These are phyloP conservation scores for Plasmodium fragile DNA, from an alignment of 169 alveolate genomes.

Conservation along the genomic window DNA sequence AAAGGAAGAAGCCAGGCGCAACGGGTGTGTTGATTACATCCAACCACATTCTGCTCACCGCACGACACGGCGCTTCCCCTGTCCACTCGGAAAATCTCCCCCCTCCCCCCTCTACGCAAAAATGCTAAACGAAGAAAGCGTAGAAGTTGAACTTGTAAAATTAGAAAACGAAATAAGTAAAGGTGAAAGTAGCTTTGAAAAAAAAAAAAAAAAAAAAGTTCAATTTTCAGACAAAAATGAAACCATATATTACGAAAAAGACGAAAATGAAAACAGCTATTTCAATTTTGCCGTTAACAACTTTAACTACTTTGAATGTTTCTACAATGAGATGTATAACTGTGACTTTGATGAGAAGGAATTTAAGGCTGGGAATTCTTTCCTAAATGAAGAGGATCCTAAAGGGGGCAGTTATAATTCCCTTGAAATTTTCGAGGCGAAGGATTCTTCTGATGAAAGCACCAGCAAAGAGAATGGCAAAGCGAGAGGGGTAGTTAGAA, in stretches of 20 bases:
- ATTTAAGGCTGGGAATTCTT: slow-evolving; percentile 7
- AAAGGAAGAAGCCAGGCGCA: background rate
- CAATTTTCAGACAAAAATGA: slow-evolving; percentile 74
- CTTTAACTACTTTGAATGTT: slow-evolving; percentile 70
- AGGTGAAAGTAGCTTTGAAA: background rate
- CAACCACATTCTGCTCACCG: background rate
- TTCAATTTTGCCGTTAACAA: slow-evolving; percentile 59
- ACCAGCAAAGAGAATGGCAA: background rate
- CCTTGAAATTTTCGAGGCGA: background rate
- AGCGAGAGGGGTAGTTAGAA: background rate
- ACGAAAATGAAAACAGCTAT: slow-evolving; percentile 73
- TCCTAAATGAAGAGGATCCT: slow-evolving; percentile 13
- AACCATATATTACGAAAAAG: slow-evolving; percentile 74
- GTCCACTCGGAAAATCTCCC: background rate
- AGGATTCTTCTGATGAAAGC: background rate
- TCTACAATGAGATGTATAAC: slow-evolving; percentile 54
- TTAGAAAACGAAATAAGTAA: slow-evolving; percentile 22
- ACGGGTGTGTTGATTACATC: background rate
- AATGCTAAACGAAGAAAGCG: slow-evolving; percentile 67
- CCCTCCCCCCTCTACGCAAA: too few species aligned
- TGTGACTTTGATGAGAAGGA: slow-evolving; percentile 39
- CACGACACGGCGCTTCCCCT: background rate
- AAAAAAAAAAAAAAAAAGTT: slow-evolving; percentile 57
- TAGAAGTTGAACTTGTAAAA: slow-evolving; percentile 31
- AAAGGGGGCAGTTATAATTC: background rate